Base-by-base conservation (phyloP, 179 eudicot species). In the Spergularia azorica region DNA sequence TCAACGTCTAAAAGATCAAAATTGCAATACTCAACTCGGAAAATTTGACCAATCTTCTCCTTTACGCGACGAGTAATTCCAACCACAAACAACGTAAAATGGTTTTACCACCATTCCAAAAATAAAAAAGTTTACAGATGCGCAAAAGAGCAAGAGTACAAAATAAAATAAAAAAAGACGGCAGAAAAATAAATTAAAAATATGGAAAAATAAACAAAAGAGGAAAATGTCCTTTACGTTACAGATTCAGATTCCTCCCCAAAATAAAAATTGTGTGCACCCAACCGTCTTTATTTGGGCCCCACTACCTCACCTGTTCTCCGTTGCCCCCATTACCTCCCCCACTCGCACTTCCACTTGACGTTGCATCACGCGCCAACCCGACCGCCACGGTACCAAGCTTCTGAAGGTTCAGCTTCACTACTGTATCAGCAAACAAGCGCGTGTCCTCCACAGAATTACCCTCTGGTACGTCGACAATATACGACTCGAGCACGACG, bases 381-480 rank as follows among this genome's bases (percentile, higher is more conserved):
- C 52, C 79, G 4, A 71, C 48, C 8, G 77, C 76, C 0, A 75
- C 77, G 1, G 82, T 36, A 13, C 79, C 82, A 0, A 82, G 77
- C 39, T 82, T 82, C 74, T 82, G 85, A 11, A 82, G 68, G 17
- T 82, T 82, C 70, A 79, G n/a, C 77, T 75, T 82, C 3, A 82
- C 85, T 2, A 82, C 81, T 0, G 79, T 82, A 65, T 82, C 85
- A 0, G 79, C 82, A 54, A 82, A 82, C 1, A 82, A 39, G 59
- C 82, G 79, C 71, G 85, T 82, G 54, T 82, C 85, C 41, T 82
- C 85, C 41, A 58, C 85, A 0, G 79, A 50, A 36, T 82, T 82
- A 0, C 82, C 85, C 14, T 82, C 79, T 5, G 85, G 85, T 52
- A 82, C 77, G 17, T 82, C 82, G 38, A 82, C 85, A 1, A 79